Percentiles rank a stretch among this genome's conserved stretches.
Evolutionary conservation across 192 early-diverging fungal genomes (phyloP).

Genomic region (Pilaira anomala): DNA sequence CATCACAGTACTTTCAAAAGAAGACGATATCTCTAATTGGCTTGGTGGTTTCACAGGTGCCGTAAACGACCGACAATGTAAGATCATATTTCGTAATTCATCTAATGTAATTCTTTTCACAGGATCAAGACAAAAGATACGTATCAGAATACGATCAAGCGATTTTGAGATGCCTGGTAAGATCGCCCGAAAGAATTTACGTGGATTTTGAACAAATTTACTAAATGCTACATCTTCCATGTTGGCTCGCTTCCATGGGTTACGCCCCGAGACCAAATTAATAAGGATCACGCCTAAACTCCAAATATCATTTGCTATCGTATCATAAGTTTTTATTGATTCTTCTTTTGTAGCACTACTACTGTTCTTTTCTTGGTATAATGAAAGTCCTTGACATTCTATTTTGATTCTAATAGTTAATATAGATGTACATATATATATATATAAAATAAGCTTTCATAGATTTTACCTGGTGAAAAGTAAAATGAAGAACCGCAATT

Average conservation of each 20-base stretch:
- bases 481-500: slow-evolving; percentile 60
- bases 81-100: slow-evolving; percentile 33
- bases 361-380: slow-evolving; percentile 26
- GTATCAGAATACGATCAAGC: slow-evolving; percentile 52
- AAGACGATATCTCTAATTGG: not conserved
- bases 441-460: not conserved
- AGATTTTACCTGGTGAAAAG: slow-evolving; percentile 51
- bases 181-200: slow-evolving; percentile 63
- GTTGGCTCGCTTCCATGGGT: slow-evolving; percentile 77
- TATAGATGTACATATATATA: not conserved
- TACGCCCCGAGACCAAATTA: slow-evolving; percentile 71
- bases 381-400: slow-evolving; percentile 60
- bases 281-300: slow-evolving; percentile 91
- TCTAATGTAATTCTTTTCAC: slow-evolving; percentile 39
- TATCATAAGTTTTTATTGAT: slow-evolving; percentile 41
- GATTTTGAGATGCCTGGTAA: slow-evolving; percentile 53
- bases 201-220: slow-evolving; percentile 45
- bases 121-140: slow-evolving; percentile 47
- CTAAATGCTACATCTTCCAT: slow-evolving; percentile 56
- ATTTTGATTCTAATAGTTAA: no score
- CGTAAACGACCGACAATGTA: slow-evolving; percentile 13
- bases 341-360: slow-evolving; percentile 29
- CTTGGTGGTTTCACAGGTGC: not conserved
- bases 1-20: slow-evolving; percentile 9
- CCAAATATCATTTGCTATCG: slow-evolving; percentile 79